Conservation (phyloP, 306 rosid species). For the Quercus berberidifolia region DNA sequence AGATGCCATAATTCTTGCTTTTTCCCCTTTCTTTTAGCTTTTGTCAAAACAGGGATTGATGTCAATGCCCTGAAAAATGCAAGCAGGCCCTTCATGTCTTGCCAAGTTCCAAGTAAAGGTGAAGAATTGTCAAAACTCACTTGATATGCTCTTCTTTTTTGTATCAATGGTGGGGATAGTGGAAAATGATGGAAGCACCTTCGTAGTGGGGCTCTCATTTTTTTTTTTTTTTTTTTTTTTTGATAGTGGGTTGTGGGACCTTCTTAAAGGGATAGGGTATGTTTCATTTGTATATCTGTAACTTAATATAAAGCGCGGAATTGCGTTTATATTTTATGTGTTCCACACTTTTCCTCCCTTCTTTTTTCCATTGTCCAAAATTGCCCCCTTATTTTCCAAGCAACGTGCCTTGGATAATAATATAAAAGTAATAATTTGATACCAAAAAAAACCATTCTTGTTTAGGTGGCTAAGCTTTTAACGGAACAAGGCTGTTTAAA, state of each 20-base stretch:
- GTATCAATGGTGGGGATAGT: slow-evolving; percentile 60
- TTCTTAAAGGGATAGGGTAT: slow-evolving; percentile 37
- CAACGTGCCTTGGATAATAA: too few relatives aligned
- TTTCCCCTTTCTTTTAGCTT: slow-evolving; percentile 47
- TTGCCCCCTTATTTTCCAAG: too few relatives aligned
- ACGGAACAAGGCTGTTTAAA: too few relatives aligned
- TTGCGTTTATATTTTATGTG: not conserved
- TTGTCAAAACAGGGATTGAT: slow-evolving; percentile 59
- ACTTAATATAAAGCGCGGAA: slow-evolving; percentile 15
- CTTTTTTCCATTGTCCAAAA: too few relatives aligned
- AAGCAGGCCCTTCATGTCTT: slow-evolving; percentile 49
- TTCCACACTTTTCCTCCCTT: not conserved
- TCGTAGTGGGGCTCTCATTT: slow-evolving; percentile 39
- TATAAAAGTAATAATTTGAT: too few relatives aligned
- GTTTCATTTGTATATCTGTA: slow-evolving; percentile 29
- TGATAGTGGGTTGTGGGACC: slow-evolving; percentile 94
- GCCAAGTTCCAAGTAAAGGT: slow-evolving; percentile 56
- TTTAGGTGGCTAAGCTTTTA: too few relatives aligned
- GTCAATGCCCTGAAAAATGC: slow-evolving; percentile 54
- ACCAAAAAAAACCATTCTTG: too few relatives aligned
- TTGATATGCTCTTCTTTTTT: slow-evolving; percentile 57
- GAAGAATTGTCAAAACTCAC: slow-evolving; percentile 67
- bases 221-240: not conserved
- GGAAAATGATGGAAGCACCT: slow-evolving; percentile 78
- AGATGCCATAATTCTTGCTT: slow-evolving; percentile 70